A percentile compares a stretch with the other conserved stretches of the same genome.
These are phyloP conservation scores for Aphanoascus verrucosus DNA, from an alignment of 2,329 filamentous ascomycete species.

Conservation along the genomic window DNA sequence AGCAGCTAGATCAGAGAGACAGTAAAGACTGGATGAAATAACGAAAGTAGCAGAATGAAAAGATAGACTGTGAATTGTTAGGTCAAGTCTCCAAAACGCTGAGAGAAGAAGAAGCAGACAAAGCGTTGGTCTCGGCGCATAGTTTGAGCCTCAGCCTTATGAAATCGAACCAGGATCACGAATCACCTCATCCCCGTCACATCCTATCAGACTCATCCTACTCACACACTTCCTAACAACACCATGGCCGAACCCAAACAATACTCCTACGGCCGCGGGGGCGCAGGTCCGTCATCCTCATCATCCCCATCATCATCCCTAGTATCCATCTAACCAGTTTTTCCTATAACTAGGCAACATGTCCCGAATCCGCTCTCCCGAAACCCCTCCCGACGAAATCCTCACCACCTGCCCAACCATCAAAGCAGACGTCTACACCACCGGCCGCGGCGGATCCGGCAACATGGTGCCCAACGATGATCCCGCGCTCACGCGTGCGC, in stretches of 20 bases:
- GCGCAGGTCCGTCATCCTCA: conserved; percentile 7
- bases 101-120: not conserved
- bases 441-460: conserved; percentile 74
- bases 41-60: not conserved
- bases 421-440: conserved; percentile 75
- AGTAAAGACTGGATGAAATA: too few species aligned
- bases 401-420: conserved; percentile 66
- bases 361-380: conserved; percentile 4
- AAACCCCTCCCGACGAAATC: conserved; percentile 47
- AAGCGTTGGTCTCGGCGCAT: not conserved
- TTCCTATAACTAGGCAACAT: conserved; percentile 6
- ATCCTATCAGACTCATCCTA: not conserved
- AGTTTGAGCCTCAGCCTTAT: not conserved
- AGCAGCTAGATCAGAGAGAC: not conserved
- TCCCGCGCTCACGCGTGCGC: conserved; percentile 58
- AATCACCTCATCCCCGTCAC: not conserved
- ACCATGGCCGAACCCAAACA: conserved; percentile 6
- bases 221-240: not conserved
- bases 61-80: not conserved
- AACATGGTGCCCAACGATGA: conserved; percentile 69
- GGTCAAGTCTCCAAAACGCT: not conserved
- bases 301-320: too few species aligned
- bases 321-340: not conserved
- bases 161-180: not conserved
- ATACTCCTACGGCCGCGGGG: conserved; percentile 11